Base-by-base conservation (phyloP, 306 rosid species). In the Hippophae gyantsensis region DNA sequence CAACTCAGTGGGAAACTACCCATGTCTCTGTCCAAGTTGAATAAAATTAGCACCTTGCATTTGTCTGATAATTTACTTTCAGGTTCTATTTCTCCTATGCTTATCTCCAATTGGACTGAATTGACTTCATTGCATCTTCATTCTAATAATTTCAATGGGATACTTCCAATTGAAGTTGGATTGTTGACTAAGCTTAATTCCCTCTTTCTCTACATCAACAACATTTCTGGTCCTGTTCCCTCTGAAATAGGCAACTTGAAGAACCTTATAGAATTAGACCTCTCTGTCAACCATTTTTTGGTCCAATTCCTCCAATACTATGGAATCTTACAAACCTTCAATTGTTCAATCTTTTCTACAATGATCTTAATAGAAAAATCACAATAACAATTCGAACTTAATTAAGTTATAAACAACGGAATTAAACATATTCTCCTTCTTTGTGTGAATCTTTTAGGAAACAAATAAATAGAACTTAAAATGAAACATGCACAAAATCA, bases 81-180 rank as follows among this genome's bases (percentile, higher is more conserved):
- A 9, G 84, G 90, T 26, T 46, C 76, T 12, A 54, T 83, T 47
- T 74, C 82, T 6, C 64, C 79, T 42, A 57, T 54, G 8, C 26
- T 86, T 59, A 25, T 79, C 59, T 72, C 84, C 70, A 76, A 75
- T 23, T 86, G 90, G 85, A 76, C 76, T 0, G 13, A 73, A 56
- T 49, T 78, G 70, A 56, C 1, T 10, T 76, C 85, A 5, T 62
- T 86, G 63, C 84, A 79, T 56, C 51, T 83, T 65, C 84, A 79
- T 53, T 10, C 74, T 46, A 86, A 83, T 26, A 43, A 9, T 3
- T 79, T 86, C 40, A 51, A 57, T 0, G 86, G 88, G 32, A 1
- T 42, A 3, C 13, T 81, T 63, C 87, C 84, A 12, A 54, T 69
- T 7, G 76, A 86, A 61, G 79, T 81, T 14, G 88, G 90, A 63